phyloP scores from a whole-genome alignment of 306 rosid genomes.

The Quillaja saponaria region DNA sequence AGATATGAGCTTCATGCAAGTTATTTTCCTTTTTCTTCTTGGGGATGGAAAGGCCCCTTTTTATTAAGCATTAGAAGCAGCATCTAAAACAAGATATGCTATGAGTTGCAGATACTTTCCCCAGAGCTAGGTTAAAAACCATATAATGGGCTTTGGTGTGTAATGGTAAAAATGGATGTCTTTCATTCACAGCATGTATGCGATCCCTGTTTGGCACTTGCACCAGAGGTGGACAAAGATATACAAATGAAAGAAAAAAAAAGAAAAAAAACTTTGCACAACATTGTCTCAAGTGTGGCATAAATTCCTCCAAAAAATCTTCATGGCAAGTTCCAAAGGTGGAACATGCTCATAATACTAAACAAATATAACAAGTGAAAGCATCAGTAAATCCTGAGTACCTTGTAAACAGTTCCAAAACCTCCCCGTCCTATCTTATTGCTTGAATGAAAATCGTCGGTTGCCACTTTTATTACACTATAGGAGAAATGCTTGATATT shows the following conservation, averaged over 20 bases:
- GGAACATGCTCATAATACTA: slow-evolving; percentile 26
- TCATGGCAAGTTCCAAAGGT: slow-evolving; percentile 16
- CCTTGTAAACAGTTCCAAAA: slow-evolving; percentile 91
- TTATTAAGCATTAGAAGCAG: not conserved
- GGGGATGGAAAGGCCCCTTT: not conserved
- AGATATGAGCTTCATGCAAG: not conserved
- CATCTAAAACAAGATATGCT: not conserved
- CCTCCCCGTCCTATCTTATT: slow-evolving; percentile 90
- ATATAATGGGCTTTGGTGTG: not conserved
- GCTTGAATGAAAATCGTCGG: slow-evolving; percentile 62
- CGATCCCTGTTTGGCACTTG: slow-evolving; percentile 10
- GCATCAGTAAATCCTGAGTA: slow-evolving; percentile 30
- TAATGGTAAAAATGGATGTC: too few species aligned
- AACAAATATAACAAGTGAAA: slow-evolving; percentile 18
- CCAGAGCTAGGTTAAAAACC: not conserved
- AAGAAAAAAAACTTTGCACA: not conserved
- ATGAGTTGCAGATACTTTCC: not conserved
- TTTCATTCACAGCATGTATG: too few species aligned
- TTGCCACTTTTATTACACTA: slow-evolving; percentile 67
- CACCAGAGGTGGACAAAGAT: slow-evolving; percentile 6
- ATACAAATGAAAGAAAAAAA: slow-evolving; percentile 10
- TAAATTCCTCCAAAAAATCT: slow-evolving; percentile 22
- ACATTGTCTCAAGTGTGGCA: slow-evolving; percentile 1
- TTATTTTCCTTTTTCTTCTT: not conserved
- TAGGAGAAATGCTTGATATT: slow-evolving; percentile 61